Percentiles rank a stretch among this genome's conserved stretches.
Evolutionary conservation across 176 grass and related monocot species (phyloP).

Genomic region (Triticum timopheevii): DNA sequence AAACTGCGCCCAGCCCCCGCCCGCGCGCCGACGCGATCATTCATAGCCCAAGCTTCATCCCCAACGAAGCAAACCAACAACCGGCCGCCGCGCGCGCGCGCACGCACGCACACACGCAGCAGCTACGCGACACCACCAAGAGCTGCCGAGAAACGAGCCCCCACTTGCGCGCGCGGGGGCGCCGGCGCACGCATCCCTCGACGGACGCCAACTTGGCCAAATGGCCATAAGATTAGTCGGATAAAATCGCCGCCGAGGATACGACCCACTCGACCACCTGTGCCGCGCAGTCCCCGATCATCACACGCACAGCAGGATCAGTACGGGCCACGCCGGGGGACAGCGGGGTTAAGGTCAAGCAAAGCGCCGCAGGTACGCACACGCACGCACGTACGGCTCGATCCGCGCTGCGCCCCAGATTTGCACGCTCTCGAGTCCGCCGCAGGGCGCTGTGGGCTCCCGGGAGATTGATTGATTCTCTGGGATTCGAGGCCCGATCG

Average conservation of each 20-base stretch:
- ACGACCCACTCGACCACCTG: neutral
- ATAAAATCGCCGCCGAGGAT: neutral
- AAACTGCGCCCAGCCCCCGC: neutral
- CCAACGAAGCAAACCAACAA: neutral
- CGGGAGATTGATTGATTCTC: constrained; percentile 13
- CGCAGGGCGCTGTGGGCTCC: neutral
- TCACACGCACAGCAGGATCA: no score
- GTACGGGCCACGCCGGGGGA: neutral
- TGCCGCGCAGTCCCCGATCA: no score
- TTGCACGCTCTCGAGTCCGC: neutral
- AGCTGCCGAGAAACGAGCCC: neutral
- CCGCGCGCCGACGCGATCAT: neutral
- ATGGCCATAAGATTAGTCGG: neutral
- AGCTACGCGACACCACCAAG: neutral
- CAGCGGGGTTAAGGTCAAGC: neutral
- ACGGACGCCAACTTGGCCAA: neutral
- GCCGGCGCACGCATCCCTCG: neutral
- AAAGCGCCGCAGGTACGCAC: neutral
- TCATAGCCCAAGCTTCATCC: neutral
- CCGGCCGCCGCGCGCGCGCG: neutral
- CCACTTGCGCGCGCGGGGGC: neutral
- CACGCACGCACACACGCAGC: neutral
- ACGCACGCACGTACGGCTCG: neutral
- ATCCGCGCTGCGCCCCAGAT: neutral
- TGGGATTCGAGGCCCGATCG: neutral